Percentiles rank a stretch among this genome's conserved stretches.
phyloP scores from a whole-genome alignment of 2,329 filamentous ascomycete genomes.

The Colletotrichum eleusines region DNA sequence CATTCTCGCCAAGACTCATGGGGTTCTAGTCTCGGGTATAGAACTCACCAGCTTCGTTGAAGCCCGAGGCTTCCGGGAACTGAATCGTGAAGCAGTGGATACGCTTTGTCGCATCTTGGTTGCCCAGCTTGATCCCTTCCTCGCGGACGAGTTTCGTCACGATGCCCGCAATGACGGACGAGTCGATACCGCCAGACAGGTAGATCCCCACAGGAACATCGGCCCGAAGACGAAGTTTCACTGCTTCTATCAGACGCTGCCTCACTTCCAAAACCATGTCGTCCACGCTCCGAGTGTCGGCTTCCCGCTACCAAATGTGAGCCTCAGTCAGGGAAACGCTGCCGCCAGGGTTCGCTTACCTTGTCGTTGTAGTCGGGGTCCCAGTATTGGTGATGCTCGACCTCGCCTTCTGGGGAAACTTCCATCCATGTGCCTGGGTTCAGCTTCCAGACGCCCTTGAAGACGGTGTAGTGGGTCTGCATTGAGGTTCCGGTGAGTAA shows the following conservation, averaged over 20 bases:
- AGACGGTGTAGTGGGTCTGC: constrained; percentile 60
- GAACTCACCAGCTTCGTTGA: constrained; percentile 60
- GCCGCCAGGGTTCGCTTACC: constrained; percentile 47
- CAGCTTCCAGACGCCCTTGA: constrained; percentile 60
- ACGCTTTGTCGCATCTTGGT: constrained; percentile 47
- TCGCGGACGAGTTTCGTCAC: constrained; percentile 63
- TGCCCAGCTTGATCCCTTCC: constrained; percentile 60
- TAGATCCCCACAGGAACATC: constrained; percentile 71
- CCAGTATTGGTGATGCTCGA: constrained; percentile 63
- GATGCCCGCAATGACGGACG: constrained; percentile 68
- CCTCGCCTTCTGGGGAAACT: constrained; percentile 49
- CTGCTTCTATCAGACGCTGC: constrained; percentile 61
- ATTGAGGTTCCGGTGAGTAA: constrained; percentile 59
- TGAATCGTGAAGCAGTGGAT: constrained; percentile 62
- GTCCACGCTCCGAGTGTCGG: constrained; percentile 58
- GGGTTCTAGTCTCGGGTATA: too few species aligned
- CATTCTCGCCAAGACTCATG: not conserved
- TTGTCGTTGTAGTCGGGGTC: constrained; percentile 65
- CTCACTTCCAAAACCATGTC: constrained; percentile 65
- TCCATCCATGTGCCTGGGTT: constrained; percentile 59
- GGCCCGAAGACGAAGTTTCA: constrained; percentile 65
- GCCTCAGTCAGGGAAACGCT: too few species aligned
- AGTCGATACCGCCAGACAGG: constrained; percentile 69
- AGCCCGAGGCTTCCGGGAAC: constrained; percentile 61
- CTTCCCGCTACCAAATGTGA: constrained; percentile 43